Conservation (phyloP, 1,284 basidiomycete genomes). For the Naganishia cerealis region DNA sequence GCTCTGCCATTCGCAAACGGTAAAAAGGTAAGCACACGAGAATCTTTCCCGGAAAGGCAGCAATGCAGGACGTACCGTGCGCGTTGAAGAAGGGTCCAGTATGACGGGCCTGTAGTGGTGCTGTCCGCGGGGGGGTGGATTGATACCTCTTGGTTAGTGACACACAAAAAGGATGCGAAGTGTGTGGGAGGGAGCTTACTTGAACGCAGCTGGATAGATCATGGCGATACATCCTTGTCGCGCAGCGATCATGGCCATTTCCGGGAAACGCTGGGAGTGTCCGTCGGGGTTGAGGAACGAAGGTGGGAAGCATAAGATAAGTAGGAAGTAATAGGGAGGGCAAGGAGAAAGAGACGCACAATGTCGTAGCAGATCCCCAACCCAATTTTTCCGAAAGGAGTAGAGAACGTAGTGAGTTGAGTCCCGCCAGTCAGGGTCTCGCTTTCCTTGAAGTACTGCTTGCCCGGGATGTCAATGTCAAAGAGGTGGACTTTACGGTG, state of each 20-base stretch:
- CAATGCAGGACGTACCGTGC: conserved; percentile 61
- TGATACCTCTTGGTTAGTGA: not conserved
- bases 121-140: conserved; percentile 54
- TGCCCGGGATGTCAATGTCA: conserved; percentile 95
- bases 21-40: not conserved
- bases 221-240: conserved; percentile 84
- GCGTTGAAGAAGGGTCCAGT: conserved; percentile 91
- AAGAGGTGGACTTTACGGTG: conserved; percentile 97
- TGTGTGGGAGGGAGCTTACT: conserved; percentile 40
- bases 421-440: conserved; percentile 83
- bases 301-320: not conserved
- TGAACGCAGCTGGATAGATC: conserved; percentile 73
- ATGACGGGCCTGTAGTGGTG: conserved; percentile 85
- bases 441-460: conserved; percentile 98
- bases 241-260: conserved; percentile 87
- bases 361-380: conserved; percentile 59
- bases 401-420: conserved; percentile 79
- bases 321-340: not conserved
- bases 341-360: conserved; percentile 37
- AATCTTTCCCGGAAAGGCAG: not conserved
- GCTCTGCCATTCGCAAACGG: conserved; percentile 61
- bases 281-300: not conserved
- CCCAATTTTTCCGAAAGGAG: conserved; percentile 60
- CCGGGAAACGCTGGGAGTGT: conserved; percentile 72
- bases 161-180: conserved; percentile 35